phyloP scores from a whole-genome alignment of 2,329 filamentous ascomycete genomes.

The Gaeumannomyces tritici region DNA sequence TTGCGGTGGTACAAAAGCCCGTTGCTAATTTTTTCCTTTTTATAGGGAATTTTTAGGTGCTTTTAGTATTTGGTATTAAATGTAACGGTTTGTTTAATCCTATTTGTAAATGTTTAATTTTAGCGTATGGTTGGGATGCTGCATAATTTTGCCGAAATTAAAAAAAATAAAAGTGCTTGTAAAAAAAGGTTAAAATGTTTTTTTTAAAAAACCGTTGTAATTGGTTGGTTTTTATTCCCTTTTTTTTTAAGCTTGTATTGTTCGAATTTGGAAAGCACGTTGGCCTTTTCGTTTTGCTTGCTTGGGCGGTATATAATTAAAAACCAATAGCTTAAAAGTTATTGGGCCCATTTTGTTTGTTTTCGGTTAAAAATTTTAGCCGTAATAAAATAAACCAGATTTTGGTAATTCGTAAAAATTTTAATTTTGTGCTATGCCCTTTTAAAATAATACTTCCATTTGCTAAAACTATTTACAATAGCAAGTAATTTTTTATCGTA shows the following conservation, averaged over 20 bases:
- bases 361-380: not conserved
- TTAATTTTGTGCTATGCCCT: not conserved
- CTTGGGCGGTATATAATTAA: not conserved
- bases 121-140: not conserved
- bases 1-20: not conserved
- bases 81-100: not conserved
- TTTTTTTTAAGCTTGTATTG: not conserved
- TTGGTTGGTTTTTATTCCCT: no score
- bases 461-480: not conserved
- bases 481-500: not conserved
- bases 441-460: not conserved
- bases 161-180: not conserved
- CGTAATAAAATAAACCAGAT: not conserved
- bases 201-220: not conserved
- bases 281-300: not conserved
- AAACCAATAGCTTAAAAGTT: not conserved
- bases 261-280: not conserved
- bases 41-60: not conserved
- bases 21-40: not conserved
- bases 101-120: not conserved
- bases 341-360: not conserved
- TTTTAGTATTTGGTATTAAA: not conserved
- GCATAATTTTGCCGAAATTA: not conserved
- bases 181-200: not conserved
- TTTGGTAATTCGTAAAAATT: not conserved